Conservation (phyloP, 2,329 filamentous ascomycete species). For the Coniochaeta sp. region DNA sequence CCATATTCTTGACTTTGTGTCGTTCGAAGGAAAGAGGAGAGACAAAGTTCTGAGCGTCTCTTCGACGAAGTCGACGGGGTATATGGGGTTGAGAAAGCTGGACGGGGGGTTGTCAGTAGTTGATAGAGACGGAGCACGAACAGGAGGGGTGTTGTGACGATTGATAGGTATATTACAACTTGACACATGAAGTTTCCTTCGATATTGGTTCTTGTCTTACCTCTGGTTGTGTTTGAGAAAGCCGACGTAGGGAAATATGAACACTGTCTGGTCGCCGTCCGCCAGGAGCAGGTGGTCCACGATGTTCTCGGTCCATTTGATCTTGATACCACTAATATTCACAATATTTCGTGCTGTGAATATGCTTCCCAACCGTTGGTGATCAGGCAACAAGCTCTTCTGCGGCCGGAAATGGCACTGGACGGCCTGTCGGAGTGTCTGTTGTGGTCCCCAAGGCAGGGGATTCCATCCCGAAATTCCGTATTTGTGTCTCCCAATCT, state of each 20-base stretch:
- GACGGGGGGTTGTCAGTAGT: too few relatives aligned
- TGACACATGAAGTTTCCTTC: too few relatives aligned
- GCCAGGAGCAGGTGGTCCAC: slow-evolving; percentile 30
- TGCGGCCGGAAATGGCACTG: background rate
- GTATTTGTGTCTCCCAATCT: slow-evolving; percentile 2
- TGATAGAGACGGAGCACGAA: too few relatives aligned
- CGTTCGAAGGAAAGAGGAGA: slow-evolving; percentile 26
- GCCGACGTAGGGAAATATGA: slow-evolving; percentile 32
- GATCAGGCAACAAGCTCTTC: background rate
- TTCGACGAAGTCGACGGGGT: slow-evolving; percentile 22
- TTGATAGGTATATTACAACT: too few relatives aligned
- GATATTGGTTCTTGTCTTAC: too few relatives aligned
- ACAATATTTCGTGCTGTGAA: slow-evolving; percentile 18
- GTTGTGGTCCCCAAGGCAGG: background rate
- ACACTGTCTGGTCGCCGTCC: slow-evolving; percentile 28
- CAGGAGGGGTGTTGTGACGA: too few relatives aligned
- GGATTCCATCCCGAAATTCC: background rate
- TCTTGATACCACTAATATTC: slow-evolving; percentile 27
- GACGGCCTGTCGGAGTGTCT: background rate
- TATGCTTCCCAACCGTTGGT: slow-evolving; percentile 12
- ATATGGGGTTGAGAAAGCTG: slow-evolving; percentile 12
- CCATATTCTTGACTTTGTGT: slow-evolving; percentile 8
- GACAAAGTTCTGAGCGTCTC: slow-evolving; percentile 30
- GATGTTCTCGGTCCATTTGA: slow-evolving; percentile 30
- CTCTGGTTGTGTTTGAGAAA: slow-evolving; percentile 24